phyloP scores from a whole-genome alignment of 441 rosid genomes.

The Bocquillonia castaneifolia region DNA sequence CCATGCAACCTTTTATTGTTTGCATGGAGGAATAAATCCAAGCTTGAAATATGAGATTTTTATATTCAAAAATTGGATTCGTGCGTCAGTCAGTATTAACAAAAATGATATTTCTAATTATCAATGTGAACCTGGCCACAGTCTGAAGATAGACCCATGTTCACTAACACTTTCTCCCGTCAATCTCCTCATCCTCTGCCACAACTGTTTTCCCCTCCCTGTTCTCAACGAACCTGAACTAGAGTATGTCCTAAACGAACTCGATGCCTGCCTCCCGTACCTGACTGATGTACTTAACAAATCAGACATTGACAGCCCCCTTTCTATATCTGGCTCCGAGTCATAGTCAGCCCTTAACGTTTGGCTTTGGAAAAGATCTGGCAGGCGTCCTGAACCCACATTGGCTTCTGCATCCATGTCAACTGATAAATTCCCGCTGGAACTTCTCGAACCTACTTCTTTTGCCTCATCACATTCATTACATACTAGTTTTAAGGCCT shows the following conservation, averaged over 20 bases:
- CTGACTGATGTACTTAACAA: conserved; percentile 44
- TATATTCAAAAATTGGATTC: conserved; percentile 1
- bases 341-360: conserved; percentile 42
- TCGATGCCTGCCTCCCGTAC: conserved; percentile 34
- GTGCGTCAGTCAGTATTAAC: conserved; percentile 19
- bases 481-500: conserved; percentile 81
- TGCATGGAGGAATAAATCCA: conserved; percentile 1
- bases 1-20: neutral
- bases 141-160: conserved; percentile 41
- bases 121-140: conserved; percentile 61
- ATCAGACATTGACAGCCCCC: conserved; percentile 49
- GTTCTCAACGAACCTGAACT: conserved; percentile 69
- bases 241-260: conserved; percentile 53
- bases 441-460: conserved; percentile 54
- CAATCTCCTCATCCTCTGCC: conserved; percentile 64
- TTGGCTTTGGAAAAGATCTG: conserved; percentile 34
- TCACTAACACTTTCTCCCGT: conserved; percentile 71
- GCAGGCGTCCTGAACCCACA: conserved; percentile 43
- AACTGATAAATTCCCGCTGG: conserved; percentile 43
- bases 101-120: neutral
- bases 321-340: conserved; percentile 58
- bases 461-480: conserved; percentile 83
- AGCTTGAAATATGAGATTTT: neutral
- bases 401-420: conserved; percentile 47
- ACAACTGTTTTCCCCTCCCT: conserved; percentile 47